A percentile compares a stretch with the other conserved stretches of the same genome.
Conservation (phyloP, 305 asterid species). For the Striga hermonthica region DNA sequence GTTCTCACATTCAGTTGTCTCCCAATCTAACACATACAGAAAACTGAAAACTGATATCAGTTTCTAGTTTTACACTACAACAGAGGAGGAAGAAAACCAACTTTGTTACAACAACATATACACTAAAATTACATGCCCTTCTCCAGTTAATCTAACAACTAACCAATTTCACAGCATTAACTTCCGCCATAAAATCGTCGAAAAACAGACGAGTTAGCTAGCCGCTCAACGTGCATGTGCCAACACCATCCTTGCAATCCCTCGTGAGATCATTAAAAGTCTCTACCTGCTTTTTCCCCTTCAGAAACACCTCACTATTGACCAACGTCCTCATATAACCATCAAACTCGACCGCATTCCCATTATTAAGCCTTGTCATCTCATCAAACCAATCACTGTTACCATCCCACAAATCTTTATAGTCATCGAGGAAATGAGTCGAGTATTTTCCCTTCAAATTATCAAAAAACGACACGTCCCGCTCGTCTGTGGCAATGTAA, state of each 20-base stretch:
- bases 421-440: conserved; percentile 67
- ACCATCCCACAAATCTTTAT: conserved; percentile 68
- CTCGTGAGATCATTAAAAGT: conserved; percentile 78
- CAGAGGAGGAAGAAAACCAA: not conserved
- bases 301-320: conserved; percentile 70
- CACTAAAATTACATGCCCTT: not conserved
- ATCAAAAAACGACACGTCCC: conserved; percentile 43
- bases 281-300: conserved; percentile 75
- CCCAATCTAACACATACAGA: not conserved
- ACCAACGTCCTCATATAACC: conserved; percentile 71
- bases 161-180: not conserved
- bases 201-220: conserved; percentile 26
- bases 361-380: conserved; percentile 53
- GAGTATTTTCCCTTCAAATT: conserved; percentile 64
- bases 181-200: not conserved
- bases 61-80: not conserved
- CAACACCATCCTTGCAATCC: conserved; percentile 81
- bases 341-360: conserved; percentile 72
- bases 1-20: not conserved
- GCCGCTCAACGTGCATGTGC: conserved; percentile 52
- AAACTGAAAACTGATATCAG: not conserved
- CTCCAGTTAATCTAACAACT: conserved; percentile 21
- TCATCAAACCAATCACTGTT: conserved; percentile 69
- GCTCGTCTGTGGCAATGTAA: conserved; percentile 66
- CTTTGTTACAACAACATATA: not conserved